Evolutionary conservation across 1,284 basidiomycete genomes (phyloP).

Genomic region (Leccinum subfulvum): DNA sequence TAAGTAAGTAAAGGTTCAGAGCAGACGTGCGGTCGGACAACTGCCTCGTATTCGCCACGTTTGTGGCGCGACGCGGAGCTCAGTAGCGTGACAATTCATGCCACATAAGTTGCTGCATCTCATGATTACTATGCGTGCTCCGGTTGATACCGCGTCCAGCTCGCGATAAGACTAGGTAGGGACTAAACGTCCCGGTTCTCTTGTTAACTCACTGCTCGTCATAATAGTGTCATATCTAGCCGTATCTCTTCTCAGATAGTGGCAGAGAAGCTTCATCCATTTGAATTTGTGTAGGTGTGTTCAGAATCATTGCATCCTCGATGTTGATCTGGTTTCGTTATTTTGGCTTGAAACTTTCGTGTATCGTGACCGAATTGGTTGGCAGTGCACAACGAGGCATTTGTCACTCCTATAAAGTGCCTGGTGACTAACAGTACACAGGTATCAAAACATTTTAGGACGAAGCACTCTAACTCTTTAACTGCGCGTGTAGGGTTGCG

Average conservation of each 20-base stretch:
- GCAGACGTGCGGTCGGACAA: conserved; percentile 5
- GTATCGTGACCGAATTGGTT: conserved; percentile 19
- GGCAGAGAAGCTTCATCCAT: conserved; percentile 26
- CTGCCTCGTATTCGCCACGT: conserved; percentile 31
- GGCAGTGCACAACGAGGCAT: conserved; percentile 32
- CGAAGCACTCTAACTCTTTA: conserved; percentile 26
- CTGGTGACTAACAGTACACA: conserved; percentile 19
- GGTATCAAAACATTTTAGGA: conserved; percentile 20
- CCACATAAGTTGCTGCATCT: neutral
- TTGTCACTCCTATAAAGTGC: conserved; percentile 15
- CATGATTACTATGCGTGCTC: conserved; percentile 5
- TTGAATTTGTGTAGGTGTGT: conserved; percentile 25
- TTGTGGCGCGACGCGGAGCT: conserved; percentile 14
- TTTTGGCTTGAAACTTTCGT: conserved; percentile 12
- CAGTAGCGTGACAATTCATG: conserved; percentile 6
- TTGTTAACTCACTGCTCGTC: neutral
- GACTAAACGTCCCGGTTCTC: neutral
- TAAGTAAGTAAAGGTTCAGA: conserved; percentile 10
- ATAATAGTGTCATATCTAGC: conserved; percentile 12
- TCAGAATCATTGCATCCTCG: conserved; percentile 29
- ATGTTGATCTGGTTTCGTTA: conserved; percentile 16
- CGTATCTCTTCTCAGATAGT: conserved; percentile 23
- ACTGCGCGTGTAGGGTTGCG: conserved; percentile 19
- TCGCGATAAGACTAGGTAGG: conserved; percentile 22
- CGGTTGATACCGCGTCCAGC: conserved; percentile 6